Conservation (phyloP, 257 asterid genomes). For the Marsdenia floribunda region DNA sequence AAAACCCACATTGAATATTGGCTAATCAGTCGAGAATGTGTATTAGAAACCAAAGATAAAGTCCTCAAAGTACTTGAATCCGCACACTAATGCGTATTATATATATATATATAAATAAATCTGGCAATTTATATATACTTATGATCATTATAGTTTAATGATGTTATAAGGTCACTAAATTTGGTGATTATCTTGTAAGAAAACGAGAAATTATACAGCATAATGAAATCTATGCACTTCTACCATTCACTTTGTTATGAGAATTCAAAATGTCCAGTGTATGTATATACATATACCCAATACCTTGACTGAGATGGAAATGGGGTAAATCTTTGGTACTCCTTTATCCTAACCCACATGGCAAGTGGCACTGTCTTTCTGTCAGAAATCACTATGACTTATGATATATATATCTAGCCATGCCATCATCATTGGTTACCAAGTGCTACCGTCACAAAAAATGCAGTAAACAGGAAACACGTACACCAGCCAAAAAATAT, state of each 20-base stretch:
- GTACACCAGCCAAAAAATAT: neutral
- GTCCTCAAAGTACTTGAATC: neutral
- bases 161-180: neutral
- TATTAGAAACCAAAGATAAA: neutral
- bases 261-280: neutral
- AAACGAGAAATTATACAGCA: neutral
- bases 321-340: slow-evolving; percentile 1
- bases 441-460: neutral
- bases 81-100: neutral
- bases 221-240: neutral
- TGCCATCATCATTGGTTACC: neutral
- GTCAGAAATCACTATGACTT: slow-evolving; percentile 14
- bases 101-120: too few relatives aligned
- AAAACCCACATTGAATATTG: neutral
- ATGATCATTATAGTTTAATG: neutral
- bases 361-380: slow-evolving; percentile 2
- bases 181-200: neutral
- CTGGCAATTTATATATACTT: neutral
- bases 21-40: neutral
- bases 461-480: slow-evolving; percentile 7
- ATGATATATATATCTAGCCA: neutral
- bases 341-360: neutral
- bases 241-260: neutral
- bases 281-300: neutral
- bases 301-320: neutral